phyloP scores from a whole-genome alignment of 768 basidiomycete genomes.

The Boletus rubropictus region DNA sequence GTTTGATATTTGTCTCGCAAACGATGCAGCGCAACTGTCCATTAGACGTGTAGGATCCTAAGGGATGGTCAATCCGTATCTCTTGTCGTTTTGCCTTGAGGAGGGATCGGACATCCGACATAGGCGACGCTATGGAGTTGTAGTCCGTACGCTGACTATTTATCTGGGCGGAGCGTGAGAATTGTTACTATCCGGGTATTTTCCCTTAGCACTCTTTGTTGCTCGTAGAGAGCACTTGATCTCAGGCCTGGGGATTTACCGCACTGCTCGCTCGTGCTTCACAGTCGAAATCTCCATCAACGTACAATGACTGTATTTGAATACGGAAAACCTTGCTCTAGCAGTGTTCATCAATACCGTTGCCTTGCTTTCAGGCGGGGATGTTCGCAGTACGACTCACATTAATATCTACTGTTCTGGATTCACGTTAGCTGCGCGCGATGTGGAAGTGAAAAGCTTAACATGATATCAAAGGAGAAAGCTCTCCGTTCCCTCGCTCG shows the following conservation, averaged over 20 bases:
- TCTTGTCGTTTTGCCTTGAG: constrained; percentile 82
- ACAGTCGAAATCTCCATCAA: constrained; percentile 44
- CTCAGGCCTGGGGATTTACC: no score
- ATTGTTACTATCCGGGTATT: no score
- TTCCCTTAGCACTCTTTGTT: no score
- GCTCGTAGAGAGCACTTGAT: no score
- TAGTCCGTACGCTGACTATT: not conserved
- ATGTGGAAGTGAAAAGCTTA: constrained; percentile 45
- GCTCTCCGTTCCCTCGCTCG: not conserved
- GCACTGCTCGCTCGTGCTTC: no score
- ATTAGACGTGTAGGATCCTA: constrained; percentile 58
- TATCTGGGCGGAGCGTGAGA: no score
- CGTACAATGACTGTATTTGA: constrained; percentile 45
- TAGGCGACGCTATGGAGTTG: constrained; percentile 21
- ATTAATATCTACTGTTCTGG: constrained; percentile 38
- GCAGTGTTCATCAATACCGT: constrained; percentile 56
- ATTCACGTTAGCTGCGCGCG: constrained; percentile 19
- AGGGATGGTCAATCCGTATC: constrained; percentile 62
- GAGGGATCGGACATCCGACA: constrained; percentile 78
- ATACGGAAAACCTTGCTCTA: constrained; percentile 33
- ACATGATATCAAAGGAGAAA: constrained; percentile 44
- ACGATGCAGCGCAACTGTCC: constrained; percentile 68
- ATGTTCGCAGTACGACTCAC: constrained; percentile 37
- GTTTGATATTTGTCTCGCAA: constrained; percentile 61
- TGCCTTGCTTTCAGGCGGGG: constrained; percentile 39